These are phyloP conservation scores for Eimeria zaria DNA, from an alignment of 169 alveolate species.

Conservation along the genomic window DNA sequence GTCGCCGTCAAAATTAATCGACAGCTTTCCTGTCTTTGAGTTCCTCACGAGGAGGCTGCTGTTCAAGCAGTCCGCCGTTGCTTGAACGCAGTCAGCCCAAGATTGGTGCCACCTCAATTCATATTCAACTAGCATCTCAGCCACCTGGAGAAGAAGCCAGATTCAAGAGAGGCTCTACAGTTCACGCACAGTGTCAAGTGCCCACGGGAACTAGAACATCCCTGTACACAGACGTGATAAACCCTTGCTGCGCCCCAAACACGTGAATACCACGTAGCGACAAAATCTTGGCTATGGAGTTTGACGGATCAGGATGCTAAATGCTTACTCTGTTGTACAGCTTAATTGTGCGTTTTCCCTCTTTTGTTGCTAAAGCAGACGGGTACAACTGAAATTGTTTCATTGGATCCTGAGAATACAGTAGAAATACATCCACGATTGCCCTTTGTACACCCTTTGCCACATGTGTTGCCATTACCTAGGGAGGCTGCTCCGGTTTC, in stretches of 20 bases:
- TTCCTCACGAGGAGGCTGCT: slow-evolving; percentile 95
- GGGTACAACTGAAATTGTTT: slow-evolving; percentile 93
- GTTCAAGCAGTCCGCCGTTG: slow-evolving; percentile 95
- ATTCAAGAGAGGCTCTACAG: not conserved
- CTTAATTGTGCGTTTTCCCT: slow-evolving; percentile 91
- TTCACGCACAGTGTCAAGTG: not conserved
- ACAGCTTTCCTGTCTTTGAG: slow-evolving; percentile 94
- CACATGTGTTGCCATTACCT: not conserved
- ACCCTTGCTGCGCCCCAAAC: not conserved
- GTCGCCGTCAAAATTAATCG: slow-evolving; percentile 96
- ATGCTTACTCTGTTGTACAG: slow-evolving; percentile 93
- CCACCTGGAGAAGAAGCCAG: slow-evolving; percentile 62
- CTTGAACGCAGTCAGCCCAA: slow-evolving; percentile 96
- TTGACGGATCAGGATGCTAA: not conserved
- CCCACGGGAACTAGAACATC: not conserved
- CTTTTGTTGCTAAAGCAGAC: slow-evolving; percentile 89
- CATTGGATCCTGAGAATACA: slow-evolving; percentile 92
- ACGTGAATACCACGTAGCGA: not conserved
- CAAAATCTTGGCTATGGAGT: not conserved
- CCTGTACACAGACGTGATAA: not conserved
- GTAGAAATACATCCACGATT: not conserved
- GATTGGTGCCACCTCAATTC: slow-evolving; percentile 94
- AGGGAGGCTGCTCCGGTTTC: not conserved
- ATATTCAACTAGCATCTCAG: slow-evolving; percentile 93
- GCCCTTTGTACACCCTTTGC: not conserved